Evolutionary conservation across 192 early-diverging fungal species (phyloP).

Genomic region (Linnemannia schmuckeri): DNA sequence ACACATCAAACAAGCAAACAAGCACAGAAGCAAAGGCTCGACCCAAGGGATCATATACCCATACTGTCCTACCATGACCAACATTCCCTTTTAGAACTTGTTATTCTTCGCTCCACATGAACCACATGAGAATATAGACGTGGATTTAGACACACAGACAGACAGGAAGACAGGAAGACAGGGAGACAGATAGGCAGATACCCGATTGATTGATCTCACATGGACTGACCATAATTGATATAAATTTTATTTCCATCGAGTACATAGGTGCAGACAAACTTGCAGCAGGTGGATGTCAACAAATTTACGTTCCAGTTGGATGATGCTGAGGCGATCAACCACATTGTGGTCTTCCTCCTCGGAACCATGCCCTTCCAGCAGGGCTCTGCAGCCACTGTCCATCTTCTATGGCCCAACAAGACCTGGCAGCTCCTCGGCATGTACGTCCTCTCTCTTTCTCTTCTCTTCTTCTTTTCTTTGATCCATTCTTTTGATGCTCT

Average conservation of each 20-base stretch:
- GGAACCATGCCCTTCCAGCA: constrained; percentile 89
- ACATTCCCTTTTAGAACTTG: not conserved
- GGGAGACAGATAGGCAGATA: not conserved
- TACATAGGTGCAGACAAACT: constrained; percentile 88
- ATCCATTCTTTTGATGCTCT: too few relatives aligned
- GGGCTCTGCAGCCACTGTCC: constrained; percentile 94
- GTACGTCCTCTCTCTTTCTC: constrained; percentile 40
- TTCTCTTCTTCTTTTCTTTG: not conserved
- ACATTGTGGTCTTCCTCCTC: constrained; percentile 94
- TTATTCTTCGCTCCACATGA: not conserved
- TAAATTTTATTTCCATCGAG: not conserved
- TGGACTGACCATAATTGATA: not conserved
- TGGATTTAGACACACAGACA: not conserved
- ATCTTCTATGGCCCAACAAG: constrained; percentile 89
- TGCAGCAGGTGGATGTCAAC: constrained; percentile 88
- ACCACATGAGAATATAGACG: not conserved
- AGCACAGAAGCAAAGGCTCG: not conserved
- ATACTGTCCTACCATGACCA: not conserved
- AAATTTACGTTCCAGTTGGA: constrained; percentile 93
- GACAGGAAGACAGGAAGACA: not conserved
- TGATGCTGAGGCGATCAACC: constrained; percentile 90
- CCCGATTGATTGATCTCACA: not conserved
- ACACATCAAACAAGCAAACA: not conserved
- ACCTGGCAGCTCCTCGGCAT: constrained; percentile 83
- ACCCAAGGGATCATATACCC: not conserved